Conservation (phyloP, 2,329 filamentous ascomycete species). For the Fusarium napiforme region DNA sequence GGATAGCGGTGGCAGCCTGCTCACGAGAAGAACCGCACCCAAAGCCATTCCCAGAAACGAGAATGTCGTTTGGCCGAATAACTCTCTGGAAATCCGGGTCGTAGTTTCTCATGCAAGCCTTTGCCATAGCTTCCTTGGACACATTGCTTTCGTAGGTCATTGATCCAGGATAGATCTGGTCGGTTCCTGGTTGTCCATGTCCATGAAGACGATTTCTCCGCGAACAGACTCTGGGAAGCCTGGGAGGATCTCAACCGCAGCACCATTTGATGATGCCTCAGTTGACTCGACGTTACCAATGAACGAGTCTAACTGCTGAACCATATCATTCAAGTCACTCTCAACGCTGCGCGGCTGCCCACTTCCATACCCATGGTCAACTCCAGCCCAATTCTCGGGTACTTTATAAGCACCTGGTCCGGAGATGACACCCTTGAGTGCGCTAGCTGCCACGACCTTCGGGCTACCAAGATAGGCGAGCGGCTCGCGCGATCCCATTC, state of each 20-base stretch:
- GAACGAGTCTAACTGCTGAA: rapidly evolving
- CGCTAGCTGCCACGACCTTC: no score
- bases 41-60: neutral
- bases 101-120: neutral
- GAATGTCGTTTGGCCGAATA: neutral
- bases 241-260: neutral
- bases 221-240: neutral
- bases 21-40: neutral
- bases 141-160: neutral
- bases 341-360: neutral
- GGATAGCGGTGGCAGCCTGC: neutral
- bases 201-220: neutral
- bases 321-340: rapidly evolving
- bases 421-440: no score
- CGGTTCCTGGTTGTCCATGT: neutral
- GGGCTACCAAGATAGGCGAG: no score
- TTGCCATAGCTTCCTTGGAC: neutral
- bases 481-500: no score
- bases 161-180: neutral
- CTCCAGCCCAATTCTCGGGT: no score
- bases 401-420: no score
- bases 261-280: neutral
- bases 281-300: neutral
- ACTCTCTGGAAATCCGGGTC: neutral
- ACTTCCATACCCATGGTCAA: no score